Evolutionary conservation across 2,329 filamentous ascomycete genomes (phyloP).

Genomic region (Gaeumannomyces sp.): DNA sequence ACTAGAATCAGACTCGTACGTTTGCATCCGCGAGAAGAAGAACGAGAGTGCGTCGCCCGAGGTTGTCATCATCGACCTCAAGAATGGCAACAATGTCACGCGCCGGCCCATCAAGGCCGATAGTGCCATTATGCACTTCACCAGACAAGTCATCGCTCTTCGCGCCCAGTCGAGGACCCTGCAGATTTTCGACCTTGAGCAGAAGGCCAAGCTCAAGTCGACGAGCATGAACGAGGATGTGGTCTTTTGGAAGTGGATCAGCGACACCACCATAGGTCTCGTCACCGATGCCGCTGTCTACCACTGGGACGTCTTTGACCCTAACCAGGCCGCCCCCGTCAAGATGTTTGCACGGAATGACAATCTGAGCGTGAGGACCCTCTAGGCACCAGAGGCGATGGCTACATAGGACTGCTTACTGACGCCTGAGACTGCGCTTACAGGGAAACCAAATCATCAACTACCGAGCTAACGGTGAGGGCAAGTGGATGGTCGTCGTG

Average conservation of each 20-base stretch:
- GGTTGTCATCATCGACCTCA: slow-evolving; percentile 96
- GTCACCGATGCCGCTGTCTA: slow-evolving; percentile 89
- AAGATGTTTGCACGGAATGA: slow-evolving; percentile 94
- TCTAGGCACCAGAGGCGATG: not conserved
- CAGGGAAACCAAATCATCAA: slow-evolving; percentile 99
- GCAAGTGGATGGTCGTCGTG: slow-evolving; percentile 97
- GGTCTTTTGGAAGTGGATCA: slow-evolving; percentile 99
- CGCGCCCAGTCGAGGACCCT: slow-evolving; percentile 91
- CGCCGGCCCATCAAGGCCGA: slow-evolving; percentile 96
- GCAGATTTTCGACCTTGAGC: slow-evolving; percentile 92
- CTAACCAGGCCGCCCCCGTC: slow-evolving; percentile 68
- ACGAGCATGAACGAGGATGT: slow-evolving; percentile 96
- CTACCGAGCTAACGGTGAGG: slow-evolving; percentile 91
- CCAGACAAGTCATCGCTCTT: slow-evolving; percentile 88
- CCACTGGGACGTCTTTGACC: slow-evolving; percentile 96
- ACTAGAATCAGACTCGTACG: slow-evolving; percentile 93
- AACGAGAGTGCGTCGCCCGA: slow-evolving; percentile 78
- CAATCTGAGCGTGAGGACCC: slow-evolving; percentile 68
- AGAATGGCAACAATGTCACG: slow-evolving; percentile 94
- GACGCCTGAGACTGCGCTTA: not conserved
- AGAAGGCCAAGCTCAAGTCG: slow-evolving; percentile 95
- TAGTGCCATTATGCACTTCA: slow-evolving; percentile 99
- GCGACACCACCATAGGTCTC: slow-evolving; percentile 77
- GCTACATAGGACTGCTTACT: slow-evolving; percentile 5
- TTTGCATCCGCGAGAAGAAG: slow-evolving; percentile 94